Base-by-base conservation (phyloP, 148 eudicot species). In the Mesembryanthemum crystallinum region DNA sequence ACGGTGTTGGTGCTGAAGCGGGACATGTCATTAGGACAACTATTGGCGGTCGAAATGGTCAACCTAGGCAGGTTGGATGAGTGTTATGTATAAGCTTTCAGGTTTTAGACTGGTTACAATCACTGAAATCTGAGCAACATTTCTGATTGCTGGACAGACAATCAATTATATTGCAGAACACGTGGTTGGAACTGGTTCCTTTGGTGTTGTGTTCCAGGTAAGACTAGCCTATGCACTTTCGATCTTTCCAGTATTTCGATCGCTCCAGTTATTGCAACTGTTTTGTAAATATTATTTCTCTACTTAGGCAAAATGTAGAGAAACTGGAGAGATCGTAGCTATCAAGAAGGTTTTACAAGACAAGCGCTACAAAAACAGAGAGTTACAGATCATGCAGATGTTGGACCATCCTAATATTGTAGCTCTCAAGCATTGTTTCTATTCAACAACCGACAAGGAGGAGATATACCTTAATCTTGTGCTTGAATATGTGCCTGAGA, bases 331-430 rank as follows among this genome's bases (percentile, higher is more conserved):
- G 84, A 88, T 92, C 69, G 97, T 96, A 71, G 99, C 99, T 62
- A 96, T 96, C 76, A 96, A 96, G 86, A 96, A 96, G 88, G 99
- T 96, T 81, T 90, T 96, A 75, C 99, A 96, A 79, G 99, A 96
- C 86, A 96, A 92, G 87, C 99, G 98, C 71, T 96, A 96, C 88
- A 96, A 96, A 87, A 96, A 96, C 77, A 88, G 99, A 78, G 99
- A 96, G 85, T 83, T 96, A 66, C 97, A 96, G 86, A 96, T 96
- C 73, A 91, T 96, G 99, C 98, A 92, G 86, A 88, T 91, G 98
- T 76, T 96, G 85, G 97, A 96, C 81, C 99, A 96, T 85, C 99
- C 99, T 71, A 96, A 96, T 82, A 86, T 91, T 84, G 99, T 96
- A 57, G 90, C 94, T 71, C 94, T 96, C 58, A 96, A 92, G 83